Percentiles rank a stretch among this genome's conserved stretches.
phyloP scores from a whole-genome alignment of 768 basidiomycete genomes.

The Amanita rubescens region DNA sequence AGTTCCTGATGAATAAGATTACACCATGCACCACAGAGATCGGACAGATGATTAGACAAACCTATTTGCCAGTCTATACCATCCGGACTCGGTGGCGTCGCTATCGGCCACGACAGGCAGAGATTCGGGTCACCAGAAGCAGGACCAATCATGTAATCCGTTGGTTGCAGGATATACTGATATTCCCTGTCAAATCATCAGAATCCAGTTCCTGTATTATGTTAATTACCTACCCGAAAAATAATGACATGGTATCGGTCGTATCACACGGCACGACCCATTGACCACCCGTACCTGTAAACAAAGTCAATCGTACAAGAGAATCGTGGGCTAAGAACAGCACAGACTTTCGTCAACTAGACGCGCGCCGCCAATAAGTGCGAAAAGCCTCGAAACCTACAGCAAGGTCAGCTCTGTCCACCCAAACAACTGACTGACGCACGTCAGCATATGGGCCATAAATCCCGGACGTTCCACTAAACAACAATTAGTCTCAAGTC shows the following conservation, averaged over 20 bases:
- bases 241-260: constrained; percentile 49
- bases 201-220: not conserved
- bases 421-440: constrained; percentile 12
- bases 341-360: constrained; percentile 52
- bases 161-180: constrained; percentile 60
- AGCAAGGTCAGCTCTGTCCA: not conserved
- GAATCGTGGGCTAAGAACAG: not conserved
- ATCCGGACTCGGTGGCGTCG: constrained; percentile 56
- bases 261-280: constrained; percentile 75
- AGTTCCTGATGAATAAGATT: constrained; percentile 31
- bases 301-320: not conserved
- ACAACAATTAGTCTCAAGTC: not conserved
- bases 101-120: constrained; percentile 72
- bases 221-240: constrained; percentile 48
- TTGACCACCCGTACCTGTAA: constrained; percentile 40
- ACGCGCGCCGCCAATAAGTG: constrained; percentile 54
- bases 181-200: not conserved
- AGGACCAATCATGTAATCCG: constrained; percentile 73
- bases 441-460: constrained; percentile 79
- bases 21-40: not conserved
- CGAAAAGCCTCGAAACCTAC: constrained; percentile 62
- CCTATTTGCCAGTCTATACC: constrained; percentile 84
- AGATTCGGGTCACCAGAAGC: constrained; percentile 53
- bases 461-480: constrained; percentile 62
- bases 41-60: constrained; percentile 17